Percentiles rank a stretch among this genome's conserved stretches.
These are phyloP conservation scores for Yamagishiella unicocca DNA, from an alignment of 139 green algal species.

Conservation along the genomic window DNA sequence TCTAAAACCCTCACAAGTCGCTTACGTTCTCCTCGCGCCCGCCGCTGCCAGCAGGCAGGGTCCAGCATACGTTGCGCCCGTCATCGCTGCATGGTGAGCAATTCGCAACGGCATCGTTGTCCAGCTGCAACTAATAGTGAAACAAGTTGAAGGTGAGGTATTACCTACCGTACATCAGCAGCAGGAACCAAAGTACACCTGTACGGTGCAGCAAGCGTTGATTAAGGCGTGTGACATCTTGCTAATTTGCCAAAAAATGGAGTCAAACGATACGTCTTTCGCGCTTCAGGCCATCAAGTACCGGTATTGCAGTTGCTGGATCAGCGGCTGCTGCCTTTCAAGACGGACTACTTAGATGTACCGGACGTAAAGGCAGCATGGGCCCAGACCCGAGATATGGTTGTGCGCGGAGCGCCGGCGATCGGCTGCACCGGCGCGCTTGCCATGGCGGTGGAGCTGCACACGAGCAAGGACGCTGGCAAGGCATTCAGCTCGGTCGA, in stretches of 20 bases:
- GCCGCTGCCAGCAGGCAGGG: not conserved
- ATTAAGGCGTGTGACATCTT: no score
- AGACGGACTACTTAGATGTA: slow-evolving; percentile 78
- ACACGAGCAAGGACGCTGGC: slow-evolving; percentile 50
- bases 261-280: not conserved
- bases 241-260: slow-evolving; percentile 17
- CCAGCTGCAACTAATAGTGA: not conserved
- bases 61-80: no score
- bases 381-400: slow-evolving; percentile 91
- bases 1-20: no score
- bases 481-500: slow-evolving; percentile 44
- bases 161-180: not conserved
- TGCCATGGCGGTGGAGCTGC: slow-evolving; percentile 78
- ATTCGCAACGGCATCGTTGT: no score
- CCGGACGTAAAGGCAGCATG: slow-evolving; percentile 67
- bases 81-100: no score
- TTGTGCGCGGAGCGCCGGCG: slow-evolving; percentile 93
- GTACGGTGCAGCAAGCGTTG: not conserved
- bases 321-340: slow-evolving; percentile 87
- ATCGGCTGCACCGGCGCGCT: slow-evolving; percentile 93
- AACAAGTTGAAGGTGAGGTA: not conserved
- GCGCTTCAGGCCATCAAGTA: slow-evolving; percentile 84
- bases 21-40: not conserved
- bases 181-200: not conserved
- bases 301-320: slow-evolving; percentile 88